Percentiles rank a stretch among this genome's conserved stretches.
Conservation (phyloP, 352 stramenopile genomes). For the Pythium graminicola region DNA sequence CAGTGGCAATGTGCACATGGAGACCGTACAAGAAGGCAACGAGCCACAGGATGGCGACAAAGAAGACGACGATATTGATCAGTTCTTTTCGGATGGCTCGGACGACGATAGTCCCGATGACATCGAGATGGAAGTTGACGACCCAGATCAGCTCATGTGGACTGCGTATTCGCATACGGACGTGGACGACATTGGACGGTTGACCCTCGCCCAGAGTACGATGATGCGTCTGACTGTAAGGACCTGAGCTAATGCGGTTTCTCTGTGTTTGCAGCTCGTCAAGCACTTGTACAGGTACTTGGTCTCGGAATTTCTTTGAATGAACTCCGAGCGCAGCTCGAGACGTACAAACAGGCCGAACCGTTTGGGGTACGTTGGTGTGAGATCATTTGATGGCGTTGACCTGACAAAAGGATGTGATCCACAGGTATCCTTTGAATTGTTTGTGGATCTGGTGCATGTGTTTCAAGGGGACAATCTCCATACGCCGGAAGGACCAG, state of each 20-base stretch:
- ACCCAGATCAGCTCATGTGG: slow-evolving; percentile 60
- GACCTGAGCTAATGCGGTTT: background rate
- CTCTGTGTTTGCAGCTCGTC: slow-evolving; percentile 29
- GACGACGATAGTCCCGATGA: slow-evolving; percentile 37
- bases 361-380: slow-evolving; percentile 29
- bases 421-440: slow-evolving; percentile 56
- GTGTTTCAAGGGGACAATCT: slow-evolving; percentile 23
- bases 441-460: slow-evolving; percentile 46
- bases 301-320: slow-evolving; percentile 39
- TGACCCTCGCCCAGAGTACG: slow-evolving; percentile 50
- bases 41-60: slow-evolving; percentile 30
- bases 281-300: slow-evolving; percentile 57
- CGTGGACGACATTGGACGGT: slow-evolving; percentile 24
- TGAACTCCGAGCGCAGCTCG: slow-evolving; percentile 35
- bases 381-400: background rate
- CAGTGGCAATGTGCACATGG: slow-evolving; percentile 34
- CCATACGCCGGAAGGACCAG: no score
- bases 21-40: slow-evolving; percentile 55
- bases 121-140: slow-evolving; percentile 43
- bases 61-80: slow-evolving; percentile 36
- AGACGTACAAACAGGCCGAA: slow-evolving; percentile 27
- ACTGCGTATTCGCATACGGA: slow-evolving; percentile 54
- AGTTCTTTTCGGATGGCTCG: slow-evolving; percentile 40
- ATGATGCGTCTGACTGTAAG: background rate
- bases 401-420: background rate